Percentiles rank a stretch among this genome's conserved stretches.
These are phyloP conservation scores for Agaricales sp. DNA, from an alignment of 1,284 basidiomycete genomes.

Conservation along the genomic window DNA sequence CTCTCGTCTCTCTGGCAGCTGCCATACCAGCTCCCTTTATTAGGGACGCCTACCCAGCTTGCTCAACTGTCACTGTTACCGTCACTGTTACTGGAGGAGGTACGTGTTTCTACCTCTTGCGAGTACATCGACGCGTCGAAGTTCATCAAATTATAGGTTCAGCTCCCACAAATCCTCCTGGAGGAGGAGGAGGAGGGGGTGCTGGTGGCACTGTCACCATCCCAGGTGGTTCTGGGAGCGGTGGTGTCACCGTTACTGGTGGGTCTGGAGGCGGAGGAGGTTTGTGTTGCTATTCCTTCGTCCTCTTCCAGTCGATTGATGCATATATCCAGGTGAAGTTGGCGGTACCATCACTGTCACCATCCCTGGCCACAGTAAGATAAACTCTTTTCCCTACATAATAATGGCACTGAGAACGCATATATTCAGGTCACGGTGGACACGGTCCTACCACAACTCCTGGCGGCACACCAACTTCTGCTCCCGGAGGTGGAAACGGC, in stretches of 20 bases:
- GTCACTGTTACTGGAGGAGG: slow-evolving; percentile 11
- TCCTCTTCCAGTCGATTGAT: neutral
- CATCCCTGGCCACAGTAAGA: too few species aligned
- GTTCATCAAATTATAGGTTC: neutral
- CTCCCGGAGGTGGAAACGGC: neutral
- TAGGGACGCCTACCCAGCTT: too few species aligned
- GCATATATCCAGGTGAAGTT: neutral
- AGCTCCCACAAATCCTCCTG: neutral
- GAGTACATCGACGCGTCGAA: neutral
- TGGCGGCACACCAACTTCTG: too few species aligned
- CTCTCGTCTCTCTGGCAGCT: too few species aligned
- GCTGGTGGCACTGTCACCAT: neutral
- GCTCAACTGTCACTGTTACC: too few species aligned
- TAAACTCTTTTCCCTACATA: too few species aligned
- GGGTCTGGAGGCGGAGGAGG: neutral
- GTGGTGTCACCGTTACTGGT: neutral
- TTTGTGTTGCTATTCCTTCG: neutral
- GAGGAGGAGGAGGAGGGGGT: neutral
- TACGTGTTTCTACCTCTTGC: slow-evolving; percentile 1
- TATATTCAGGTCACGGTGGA: too few species aligned
- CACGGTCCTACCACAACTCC: too few species aligned
- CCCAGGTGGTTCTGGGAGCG: neutral
- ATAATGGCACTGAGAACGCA: too few species aligned
- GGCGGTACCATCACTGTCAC: neutral
- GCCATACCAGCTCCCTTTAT: too few species aligned